A percentile compares a stretch with the other conserved stretches of the same genome.
Conservation (phyloP, 139 green algal genomes). For the Chlamydomonas asymmetrica region DNA sequence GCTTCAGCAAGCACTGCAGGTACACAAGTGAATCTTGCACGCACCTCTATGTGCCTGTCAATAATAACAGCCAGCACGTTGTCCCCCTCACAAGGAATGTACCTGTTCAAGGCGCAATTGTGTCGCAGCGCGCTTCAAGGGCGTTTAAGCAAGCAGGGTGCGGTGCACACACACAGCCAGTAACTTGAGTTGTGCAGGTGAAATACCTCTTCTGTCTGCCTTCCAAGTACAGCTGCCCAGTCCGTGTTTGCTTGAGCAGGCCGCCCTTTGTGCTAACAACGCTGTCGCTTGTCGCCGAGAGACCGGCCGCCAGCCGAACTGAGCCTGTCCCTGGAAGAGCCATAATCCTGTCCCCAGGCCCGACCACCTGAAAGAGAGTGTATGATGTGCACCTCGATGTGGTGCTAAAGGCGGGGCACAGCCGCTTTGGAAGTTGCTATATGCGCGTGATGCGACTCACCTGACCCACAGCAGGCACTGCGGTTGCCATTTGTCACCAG, state of each 20-base stretch:
- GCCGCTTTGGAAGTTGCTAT: too few species aligned
- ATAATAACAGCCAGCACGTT: slow-evolving; percentile 72
- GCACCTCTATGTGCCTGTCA: slow-evolving; percentile 70
- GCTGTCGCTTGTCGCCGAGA: slow-evolving; percentile 45
- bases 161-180: too few species aligned
- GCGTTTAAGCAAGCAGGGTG: neutral
- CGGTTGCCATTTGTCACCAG: too few species aligned
- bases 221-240: slow-evolving; percentile 75
- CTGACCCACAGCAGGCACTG: too few species aligned
- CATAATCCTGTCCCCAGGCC: slow-evolving; percentile 72
- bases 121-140: neutral
- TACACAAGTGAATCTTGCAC: neutral
- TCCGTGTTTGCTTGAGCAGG: slow-evolving; percentile 55
- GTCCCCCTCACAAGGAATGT: slow-evolving; percentile 76
- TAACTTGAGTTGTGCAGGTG: neutral
- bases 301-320: slow-evolving; percentile 59
- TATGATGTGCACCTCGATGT: too few species aligned
- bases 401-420: too few species aligned
- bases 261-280: slow-evolving; percentile 64
- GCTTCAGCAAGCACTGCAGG: neutral
- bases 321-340: slow-evolving; percentile 61
- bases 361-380: slow-evolving; percentile 36
- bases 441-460: too few species aligned
- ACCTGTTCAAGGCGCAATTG: slow-evolving; percentile 50
- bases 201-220: slow-evolving; percentile 68